A percentile compares a stretch with the other conserved stretches of the same genome.
Evolutionary conservation across 108 stramenopile species (phyloP).

Genomic region (Stephanodiscus minutulus): DNA sequence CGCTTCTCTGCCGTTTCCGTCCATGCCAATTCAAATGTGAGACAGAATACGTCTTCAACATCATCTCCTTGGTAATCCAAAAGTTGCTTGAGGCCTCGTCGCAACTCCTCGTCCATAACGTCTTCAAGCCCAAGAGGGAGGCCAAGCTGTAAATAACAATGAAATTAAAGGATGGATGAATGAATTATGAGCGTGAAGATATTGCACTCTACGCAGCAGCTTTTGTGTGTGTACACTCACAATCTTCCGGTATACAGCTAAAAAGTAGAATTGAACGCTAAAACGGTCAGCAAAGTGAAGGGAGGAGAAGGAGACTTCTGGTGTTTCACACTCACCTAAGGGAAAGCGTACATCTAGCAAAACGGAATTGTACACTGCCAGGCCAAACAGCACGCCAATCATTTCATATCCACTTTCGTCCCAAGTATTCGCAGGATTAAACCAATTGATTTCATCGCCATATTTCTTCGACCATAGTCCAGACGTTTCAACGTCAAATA

Average conservation of each 20-base stretch:
- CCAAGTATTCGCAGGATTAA: conserved; percentile 87
- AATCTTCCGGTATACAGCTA: conserved; percentile 88
- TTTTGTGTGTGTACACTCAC: conserved; percentile 12
- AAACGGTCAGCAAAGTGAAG: not conserved
- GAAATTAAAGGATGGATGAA: not conserved
- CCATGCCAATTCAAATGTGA: conserved; percentile 76
- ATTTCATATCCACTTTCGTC: conserved; percentile 80
- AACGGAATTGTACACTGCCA: conserved; percentile 91
- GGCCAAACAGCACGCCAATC: conserved; percentile 83
- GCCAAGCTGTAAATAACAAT: conserved; percentile 43
- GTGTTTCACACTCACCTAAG: not conserved
- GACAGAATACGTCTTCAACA: conserved; percentile 87
- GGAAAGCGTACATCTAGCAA: conserved; percentile 90
- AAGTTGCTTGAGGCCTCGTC: conserved; percentile 75
- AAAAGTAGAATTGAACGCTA: not conserved
- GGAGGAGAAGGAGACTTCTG: not conserved
- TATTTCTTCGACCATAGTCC: conserved; percentile 83
- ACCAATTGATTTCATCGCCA: conserved; percentile 82
- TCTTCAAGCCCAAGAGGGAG: conserved; percentile 79
- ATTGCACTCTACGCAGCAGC: not conserved
- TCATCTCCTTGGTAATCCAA: conserved; percentile 87
- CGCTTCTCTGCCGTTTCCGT: conserved; percentile 68
- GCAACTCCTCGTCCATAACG: conserved; percentile 81
- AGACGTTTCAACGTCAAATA: conserved; percentile 79
- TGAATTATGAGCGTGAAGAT: not conserved